phyloP scores from a whole-genome alignment of 176 grass and related monocot genomes.

The Areca catechu region DNA sequence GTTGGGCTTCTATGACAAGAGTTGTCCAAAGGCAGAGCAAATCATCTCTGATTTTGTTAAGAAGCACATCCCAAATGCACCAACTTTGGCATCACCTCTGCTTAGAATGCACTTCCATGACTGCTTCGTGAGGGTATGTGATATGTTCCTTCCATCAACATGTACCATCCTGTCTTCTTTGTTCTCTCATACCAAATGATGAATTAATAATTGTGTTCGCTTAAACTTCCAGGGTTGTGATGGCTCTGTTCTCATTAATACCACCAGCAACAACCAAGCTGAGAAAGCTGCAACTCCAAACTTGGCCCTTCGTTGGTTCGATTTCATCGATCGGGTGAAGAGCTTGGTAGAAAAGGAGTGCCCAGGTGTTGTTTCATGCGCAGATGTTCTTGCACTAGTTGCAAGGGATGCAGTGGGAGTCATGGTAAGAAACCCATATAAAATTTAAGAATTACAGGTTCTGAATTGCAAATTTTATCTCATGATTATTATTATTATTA shows the following conservation, averaged over 20 bases:
- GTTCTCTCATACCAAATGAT: neutral
- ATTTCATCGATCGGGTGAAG: slow-evolving; percentile 68
- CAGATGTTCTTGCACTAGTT: slow-evolving; percentile 63
- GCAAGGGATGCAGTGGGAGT: slow-evolving; percentile 64
- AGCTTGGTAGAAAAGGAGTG: slow-evolving; percentile 59
- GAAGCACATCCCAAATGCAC: slow-evolving; percentile 54
- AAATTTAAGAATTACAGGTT: too few relatives aligned
- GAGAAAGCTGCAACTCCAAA: slow-evolving; percentile 66
- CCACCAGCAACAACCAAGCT: slow-evolving; percentile 30
- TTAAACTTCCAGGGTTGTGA: slow-evolving; percentile 60
- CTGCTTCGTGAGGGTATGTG: slow-evolving; percentile 74
- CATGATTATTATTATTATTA: too few relatives aligned
- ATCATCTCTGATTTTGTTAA: slow-evolving; percentile 50
- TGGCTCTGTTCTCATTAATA: slow-evolving; percentile 73
- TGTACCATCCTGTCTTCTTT: neutral
- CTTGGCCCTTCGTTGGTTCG: slow-evolving; percentile 61
- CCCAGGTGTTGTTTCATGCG: slow-evolving; percentile 88
- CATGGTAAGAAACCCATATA: slow-evolving; percentile 28
- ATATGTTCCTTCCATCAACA: too few relatives aligned
- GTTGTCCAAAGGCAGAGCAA: slow-evolving; percentile 71
- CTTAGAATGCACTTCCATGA: slow-evolving; percentile 97
- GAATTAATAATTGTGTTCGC: neutral
- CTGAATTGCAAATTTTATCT: too few relatives aligned
- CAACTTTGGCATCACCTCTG: slow-evolving; percentile 63
- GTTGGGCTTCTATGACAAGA: slow-evolving; percentile 56